Percentiles rank a stretch among this genome's conserved stretches.
These are phyloP conservation scores for Sporothrix sp. DNA, from an alignment of 2,329 filamentous ascomycete genomes.

Conservation along the genomic window DNA sequence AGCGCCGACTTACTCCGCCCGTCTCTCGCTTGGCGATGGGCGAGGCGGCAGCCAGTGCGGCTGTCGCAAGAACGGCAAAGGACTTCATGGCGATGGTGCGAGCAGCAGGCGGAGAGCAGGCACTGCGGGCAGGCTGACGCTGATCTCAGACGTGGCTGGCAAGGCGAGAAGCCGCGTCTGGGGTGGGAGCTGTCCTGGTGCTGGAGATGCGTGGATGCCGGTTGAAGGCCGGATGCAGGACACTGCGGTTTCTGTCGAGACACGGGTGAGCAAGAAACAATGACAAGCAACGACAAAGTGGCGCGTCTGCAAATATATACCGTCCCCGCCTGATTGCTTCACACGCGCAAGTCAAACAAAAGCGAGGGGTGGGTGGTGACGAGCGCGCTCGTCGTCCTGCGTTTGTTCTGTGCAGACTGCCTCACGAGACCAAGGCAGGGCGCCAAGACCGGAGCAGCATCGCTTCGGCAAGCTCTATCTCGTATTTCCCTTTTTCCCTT, in stretches of 20 bases:
- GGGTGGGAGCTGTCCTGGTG: no score
- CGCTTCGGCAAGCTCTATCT: not conserved
- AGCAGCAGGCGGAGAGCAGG: not conserved
- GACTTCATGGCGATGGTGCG: slow-evolving; percentile 13
- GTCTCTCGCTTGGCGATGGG: slow-evolving; percentile 33
- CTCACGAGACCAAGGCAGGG: slow-evolving; percentile 3
- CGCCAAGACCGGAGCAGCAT: slow-evolving; percentile 3
- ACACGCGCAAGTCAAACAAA: not conserved
- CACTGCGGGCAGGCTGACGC: not conserved
- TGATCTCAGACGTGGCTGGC: not conserved
- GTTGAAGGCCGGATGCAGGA: no score
- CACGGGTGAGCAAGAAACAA: not conserved
- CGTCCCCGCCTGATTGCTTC: not conserved
- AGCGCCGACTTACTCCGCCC: slow-evolving; percentile 41
- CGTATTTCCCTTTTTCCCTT: not conserved
- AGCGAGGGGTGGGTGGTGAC: slow-evolving; percentile 3
- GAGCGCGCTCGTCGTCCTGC: not conserved
- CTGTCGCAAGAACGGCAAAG: slow-evolving; percentile 9
- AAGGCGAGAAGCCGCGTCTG: no score
- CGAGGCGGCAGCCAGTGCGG: slow-evolving; percentile 11
- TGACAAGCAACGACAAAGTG: not conserved
- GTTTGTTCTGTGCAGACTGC: not conserved
- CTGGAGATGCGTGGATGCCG: no score
- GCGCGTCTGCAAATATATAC: slow-evolving; percentile 4
- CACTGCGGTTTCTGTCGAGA: not conserved